Base-by-base conservation (phyloP, 2,329 filamentous ascomycete species). In the Penicillium expansum region DNA sequence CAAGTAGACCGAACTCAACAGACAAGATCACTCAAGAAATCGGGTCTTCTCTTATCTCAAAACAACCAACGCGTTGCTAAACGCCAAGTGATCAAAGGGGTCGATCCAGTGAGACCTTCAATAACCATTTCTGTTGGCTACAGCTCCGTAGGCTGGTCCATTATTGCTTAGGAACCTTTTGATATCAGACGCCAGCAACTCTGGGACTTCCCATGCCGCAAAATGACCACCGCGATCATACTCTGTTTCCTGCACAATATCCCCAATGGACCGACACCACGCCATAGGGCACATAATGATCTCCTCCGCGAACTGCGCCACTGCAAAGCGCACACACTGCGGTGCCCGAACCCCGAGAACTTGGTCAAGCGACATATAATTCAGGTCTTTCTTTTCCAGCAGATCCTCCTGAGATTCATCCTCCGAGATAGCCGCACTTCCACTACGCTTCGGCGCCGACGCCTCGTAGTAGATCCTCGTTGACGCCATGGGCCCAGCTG, bases 381-480 rank as follows among this genome's bases (percentile, higher is more conserved):
- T 56, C 20, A 45, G 20, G 10, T 29, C 39, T 35, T 1, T 10
- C 13, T 32, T 27, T n/a, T 27, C 20, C 57, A 57, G 20, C 51
- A 54, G 16, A 48, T 38, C 22, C 33, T 60, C 37, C 48, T 35
- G 51, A 29, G 48, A 35, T 52, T 33, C 47, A 14, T 42, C 22
- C 9, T 29, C 52, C 9, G 33, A 37, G 5, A 39, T 38, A 5
- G 29, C 10, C 30, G 35, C 13, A 22, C 27, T 47, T 39, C 5
- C 48, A 18, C 50, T 44, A 5, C 53, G 47, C 32, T 59, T 62
- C 14, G 55, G 57, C 18, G 61, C 84, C 6, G 65, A 72, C 0
- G 77, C 75, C 71, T 92, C 89, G 65, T 91, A 91, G 73, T 93
- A 93, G 48, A 92, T 90, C 8, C 86, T 74, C 9, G 84, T 68